Percentiles rank a stretch among this genome's conserved stretches.
phyloP scores from a whole-genome alignment of 2,329 filamentous ascomycete genomes.

The Hymenoscyphus infarciens region DNA sequence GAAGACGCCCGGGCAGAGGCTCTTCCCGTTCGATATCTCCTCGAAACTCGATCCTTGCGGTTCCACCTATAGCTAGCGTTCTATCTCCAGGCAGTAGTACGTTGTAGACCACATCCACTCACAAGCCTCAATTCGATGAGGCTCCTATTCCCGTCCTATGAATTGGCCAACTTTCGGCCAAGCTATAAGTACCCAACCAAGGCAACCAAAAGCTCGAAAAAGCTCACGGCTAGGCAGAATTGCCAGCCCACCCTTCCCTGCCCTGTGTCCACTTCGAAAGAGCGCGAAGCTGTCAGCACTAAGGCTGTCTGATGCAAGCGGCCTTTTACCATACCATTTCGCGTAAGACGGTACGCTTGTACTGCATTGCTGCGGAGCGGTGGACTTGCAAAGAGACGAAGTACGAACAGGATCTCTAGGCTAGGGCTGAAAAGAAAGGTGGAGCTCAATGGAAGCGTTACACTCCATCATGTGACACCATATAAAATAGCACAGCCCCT shows the following conservation, averaged over 20 bases:
- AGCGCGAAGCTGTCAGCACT: not conserved
- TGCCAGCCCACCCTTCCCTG: not conserved
- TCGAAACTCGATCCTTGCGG: not conserved
- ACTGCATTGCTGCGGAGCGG: not conserved
- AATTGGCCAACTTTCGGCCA: not conserved
- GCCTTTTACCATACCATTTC: not conserved
- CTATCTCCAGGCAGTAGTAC: not conserved
- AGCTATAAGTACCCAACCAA: too few relatives aligned
- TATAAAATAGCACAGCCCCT: not conserved
- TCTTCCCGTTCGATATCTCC: not conserved
- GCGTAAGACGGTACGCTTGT: not conserved
- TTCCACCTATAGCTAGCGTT: constrained; percentile 2
- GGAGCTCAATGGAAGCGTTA: not conserved
- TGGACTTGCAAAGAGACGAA: constrained; percentile 2
- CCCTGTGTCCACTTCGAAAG: not conserved
- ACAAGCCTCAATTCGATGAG: constrained; percentile 4
- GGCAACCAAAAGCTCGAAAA: not conserved
- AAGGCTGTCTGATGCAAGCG: not conserved
- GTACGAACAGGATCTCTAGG: not conserved
- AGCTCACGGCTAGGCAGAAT: constrained; percentile 1
- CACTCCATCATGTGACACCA: not conserved
- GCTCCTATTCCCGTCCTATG: not conserved
- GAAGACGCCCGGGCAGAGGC: not conserved
- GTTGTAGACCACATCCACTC: constrained; percentile 3
- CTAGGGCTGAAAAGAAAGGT: not conserved